Conservation (phyloP, 2,329 filamentous ascomycete species). For the Amesomyces nigricolor region DNA sequence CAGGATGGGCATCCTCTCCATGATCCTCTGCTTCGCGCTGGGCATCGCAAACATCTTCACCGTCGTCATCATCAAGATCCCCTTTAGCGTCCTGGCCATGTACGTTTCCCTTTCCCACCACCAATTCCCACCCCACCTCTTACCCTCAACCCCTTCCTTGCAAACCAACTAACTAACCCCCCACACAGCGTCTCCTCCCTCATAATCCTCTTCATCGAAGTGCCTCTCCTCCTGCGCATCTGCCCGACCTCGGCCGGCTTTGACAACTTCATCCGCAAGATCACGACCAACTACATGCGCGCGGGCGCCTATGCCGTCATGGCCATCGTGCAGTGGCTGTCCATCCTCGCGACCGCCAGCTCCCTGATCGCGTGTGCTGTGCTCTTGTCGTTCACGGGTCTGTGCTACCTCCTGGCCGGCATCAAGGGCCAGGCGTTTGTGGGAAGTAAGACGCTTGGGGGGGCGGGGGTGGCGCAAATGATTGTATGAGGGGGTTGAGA, state of each 20-base stretch:
- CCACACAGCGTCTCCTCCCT: constrained; percentile 58
- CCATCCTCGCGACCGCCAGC: constrained; percentile 57
- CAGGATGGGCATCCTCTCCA: constrained; percentile 65
- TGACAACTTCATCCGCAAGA: constrained; percentile 80
- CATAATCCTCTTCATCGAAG: constrained; percentile 77
- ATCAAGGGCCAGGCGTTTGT: constrained; percentile 81
- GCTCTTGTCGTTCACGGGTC: constrained; percentile 66
- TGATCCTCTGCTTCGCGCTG: constrained; percentile 64
- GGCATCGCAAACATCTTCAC: constrained; percentile 65
- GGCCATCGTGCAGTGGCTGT: constrained; percentile 79
- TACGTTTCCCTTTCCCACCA: constrained; percentile 32
- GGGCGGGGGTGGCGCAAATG: constrained; percentile 93
- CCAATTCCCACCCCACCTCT: background rate
- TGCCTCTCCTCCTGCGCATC: constrained; percentile 92
- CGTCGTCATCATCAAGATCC: constrained; percentile 42
- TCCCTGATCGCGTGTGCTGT: constrained; percentile 83
- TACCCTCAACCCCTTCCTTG: background rate
- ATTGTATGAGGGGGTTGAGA: constrained; percentile 60
- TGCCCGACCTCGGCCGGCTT: constrained; percentile 91
- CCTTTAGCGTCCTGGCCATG: constrained; percentile 50
- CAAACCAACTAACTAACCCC: background rate
- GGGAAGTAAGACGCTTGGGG: constrained; percentile 92
- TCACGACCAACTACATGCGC: constrained; percentile 96
- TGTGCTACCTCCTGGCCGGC: constrained; percentile 76
- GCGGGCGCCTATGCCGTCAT: constrained; percentile 79